phyloP scores from a whole-genome alignment of 2,329 filamentous ascomycete genomes.

The Pseudocercospora cruenta region DNA sequence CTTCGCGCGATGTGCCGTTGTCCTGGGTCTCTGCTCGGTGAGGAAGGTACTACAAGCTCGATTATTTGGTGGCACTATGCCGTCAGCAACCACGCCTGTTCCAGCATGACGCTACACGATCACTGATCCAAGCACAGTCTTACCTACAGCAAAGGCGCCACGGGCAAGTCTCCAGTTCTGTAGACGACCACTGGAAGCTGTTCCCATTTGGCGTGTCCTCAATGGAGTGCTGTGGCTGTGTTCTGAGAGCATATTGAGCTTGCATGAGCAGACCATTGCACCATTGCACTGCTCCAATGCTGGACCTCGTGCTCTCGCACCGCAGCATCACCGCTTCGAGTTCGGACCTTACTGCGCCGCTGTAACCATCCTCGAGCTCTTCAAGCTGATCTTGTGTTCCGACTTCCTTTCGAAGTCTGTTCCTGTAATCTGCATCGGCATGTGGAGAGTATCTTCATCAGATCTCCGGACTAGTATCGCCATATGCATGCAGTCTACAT shows the following conservation, averaged over 20 bases:
- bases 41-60: neutral
- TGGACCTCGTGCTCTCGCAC: neutral
- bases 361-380: neutral
- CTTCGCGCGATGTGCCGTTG: neutral
- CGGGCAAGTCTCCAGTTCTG: neutral
- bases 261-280: neutral
- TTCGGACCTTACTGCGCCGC: neutral
- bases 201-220: neutral
- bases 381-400: neutral
- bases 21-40: neutral
- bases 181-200: neutral
- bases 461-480: too few relatives aligned
- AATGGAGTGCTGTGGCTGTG: neutral
- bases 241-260: neutral
- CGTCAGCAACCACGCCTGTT: neutral
- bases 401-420: too few relatives aligned
- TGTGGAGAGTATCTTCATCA: too few relatives aligned
- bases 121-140: neutral
- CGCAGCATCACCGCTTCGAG: neutral
- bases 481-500: too few relatives aligned
- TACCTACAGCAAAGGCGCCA: neutral
- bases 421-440: too few relatives aligned
- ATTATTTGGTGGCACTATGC: neutral
- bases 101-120: neutral
- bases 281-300: neutral